Percentiles rank a stretch among this genome's conserved stretches.
phyloP scores from a whole-genome alignment of 306 rosid species.

The Casuarina equisetifolia region DNA sequence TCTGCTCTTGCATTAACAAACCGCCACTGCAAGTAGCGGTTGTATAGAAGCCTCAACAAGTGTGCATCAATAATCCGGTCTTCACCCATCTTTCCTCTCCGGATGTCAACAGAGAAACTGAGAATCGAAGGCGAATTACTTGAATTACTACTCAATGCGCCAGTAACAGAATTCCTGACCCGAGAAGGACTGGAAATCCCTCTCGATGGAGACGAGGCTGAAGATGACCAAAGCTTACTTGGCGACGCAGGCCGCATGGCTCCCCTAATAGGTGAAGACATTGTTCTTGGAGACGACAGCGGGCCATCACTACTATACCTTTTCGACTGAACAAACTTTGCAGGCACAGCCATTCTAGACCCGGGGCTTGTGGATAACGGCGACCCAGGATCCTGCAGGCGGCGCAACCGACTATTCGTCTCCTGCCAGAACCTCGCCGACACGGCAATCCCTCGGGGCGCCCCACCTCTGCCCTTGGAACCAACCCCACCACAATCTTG shows the following conservation, averaged over 20 bases:
- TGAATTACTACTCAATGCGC: conserved; percentile 52
- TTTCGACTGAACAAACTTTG: conserved; percentile 62
- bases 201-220: conserved; percentile 69
- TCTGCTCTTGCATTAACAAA: conserved; percentile 96
- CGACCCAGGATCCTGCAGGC: conserved; percentile 92
- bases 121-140: conserved; percentile 77
- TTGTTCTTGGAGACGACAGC: conserved; percentile 66
- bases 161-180: conserved; percentile 62
- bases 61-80: conserved; percentile 93
- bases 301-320: conserved; percentile 59
- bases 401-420: conserved; percentile 81
- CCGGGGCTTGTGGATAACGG: conserved; percentile 72
- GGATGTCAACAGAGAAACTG: conserved; percentile 82
- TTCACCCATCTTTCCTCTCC: conserved; percentile 96
- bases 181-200: conserved; percentile 80
- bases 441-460: conserved; percentile 68
- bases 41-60: conserved; percentile 85
- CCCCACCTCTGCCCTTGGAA: conserved; percentile 38
- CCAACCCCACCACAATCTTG: conserved; percentile 51
- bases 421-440: conserved; percentile 99
- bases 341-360: conserved; percentile 45
- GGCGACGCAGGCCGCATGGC: conserved; percentile 81
- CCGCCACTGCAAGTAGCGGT: conserved; percentile 92
- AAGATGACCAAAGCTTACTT: conserved; percentile 72
- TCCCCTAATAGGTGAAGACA: conserved; percentile 79